These are phyloP conservation scores for Pisolithus orientalis DNA, from an alignment of 768 basidiomycete genomes.

Conservation along the genomic window DNA sequence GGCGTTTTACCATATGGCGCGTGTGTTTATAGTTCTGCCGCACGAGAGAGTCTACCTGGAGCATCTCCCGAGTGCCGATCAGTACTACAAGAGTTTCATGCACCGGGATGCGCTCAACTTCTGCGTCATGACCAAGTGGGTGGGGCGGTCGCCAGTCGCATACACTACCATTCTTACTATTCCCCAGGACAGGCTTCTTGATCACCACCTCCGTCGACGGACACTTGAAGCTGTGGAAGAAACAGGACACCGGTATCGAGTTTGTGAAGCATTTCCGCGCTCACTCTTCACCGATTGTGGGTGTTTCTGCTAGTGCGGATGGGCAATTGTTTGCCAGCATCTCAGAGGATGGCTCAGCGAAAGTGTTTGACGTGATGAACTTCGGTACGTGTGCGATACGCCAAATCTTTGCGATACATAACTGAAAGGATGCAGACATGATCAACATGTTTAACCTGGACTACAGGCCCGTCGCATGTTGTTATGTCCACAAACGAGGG, in stretches of 20 bases:
- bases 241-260: slow-evolving; percentile 91
- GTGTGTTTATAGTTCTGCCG: slow-evolving; percentile 62
- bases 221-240: slow-evolving; percentile 98
- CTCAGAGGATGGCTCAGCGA: slow-evolving; percentile 85
- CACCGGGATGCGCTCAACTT: slow-evolving; percentile 91
- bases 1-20: slow-evolving; percentile 4
- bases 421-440: slow-evolving; percentile 62
- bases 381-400: slow-evolving; percentile 63
- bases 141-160: not conserved
- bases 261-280: slow-evolving; percentile 98
- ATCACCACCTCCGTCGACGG: slow-evolving; percentile 95
- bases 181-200: slow-evolving; percentile 78
- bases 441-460: slow-evolving; percentile 94
- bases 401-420: not conserved
- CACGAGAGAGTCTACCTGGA: slow-evolving; percentile 92
- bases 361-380: slow-evolving; percentile 97
- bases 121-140: slow-evolving; percentile 81
- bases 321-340: slow-evolving; percentile 90
- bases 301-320: slow-evolving; percentile 83
- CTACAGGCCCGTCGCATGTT: slow-evolving; percentile 81
- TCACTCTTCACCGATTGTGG: slow-evolving; percentile 71
- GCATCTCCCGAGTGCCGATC: slow-evolving; percentile 85
- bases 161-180: slow-evolving; percentile 5
- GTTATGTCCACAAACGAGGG: slow-evolving; percentile 90
- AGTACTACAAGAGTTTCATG: slow-evolving; percentile 98